Evolutionary conservation across 1,139 yeast species (phyloP), one percentile per base, ranked within the genome.

Genomic region (Candida smagusa): DNA sequence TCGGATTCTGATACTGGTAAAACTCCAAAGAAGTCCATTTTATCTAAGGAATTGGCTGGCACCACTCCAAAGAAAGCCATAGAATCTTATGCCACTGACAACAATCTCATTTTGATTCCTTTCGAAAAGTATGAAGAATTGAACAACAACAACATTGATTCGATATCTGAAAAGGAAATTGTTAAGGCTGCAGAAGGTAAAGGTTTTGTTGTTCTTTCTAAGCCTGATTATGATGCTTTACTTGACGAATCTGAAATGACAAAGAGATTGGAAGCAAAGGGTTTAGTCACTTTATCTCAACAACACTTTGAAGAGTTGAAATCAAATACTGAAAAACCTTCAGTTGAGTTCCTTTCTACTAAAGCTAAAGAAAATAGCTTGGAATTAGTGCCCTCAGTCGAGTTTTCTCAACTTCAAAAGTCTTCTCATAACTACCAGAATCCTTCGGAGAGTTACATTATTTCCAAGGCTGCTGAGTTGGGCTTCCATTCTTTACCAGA

Each of bases 21-120:
- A 22, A 21, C 28, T 13, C 12, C 29, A 24, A 24, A 22, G 31
- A 30, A 29, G 22, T 24, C 36, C 2, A 43, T 51, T 8, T 43
- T 60, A 13, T 51, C 65, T 0, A 56, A 51, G 16, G 66, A 58
- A 38, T 43, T 58, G 34, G 38, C 49, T 27, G 36, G 43, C 41
- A 43, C 34, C 8, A 32, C 41, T n/a, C 36, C 50, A n/a, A 58
- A 58, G 48, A 58, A 53, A 3, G 73, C 72, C 26, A 59, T 77
- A 16, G 72, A 72, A 42, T 56, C 61, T 16, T 79, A 73, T 48
- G 83, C 82, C 1, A 59, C 65, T 22, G 66, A 66, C 12, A 70
- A 77, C 43, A 70, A 74, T 30, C 53, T 80, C 42, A 72, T 74
- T 7, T 47, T 78, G n/a, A 46, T 82, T 16, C 68, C 83, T 3